A percentile compares a stretch with the other conserved stretches of the same genome.
Evolutionary conservation across 306 rosid genomes (phyloP).

Genomic region (Leucaena leucocephala): DNA sequence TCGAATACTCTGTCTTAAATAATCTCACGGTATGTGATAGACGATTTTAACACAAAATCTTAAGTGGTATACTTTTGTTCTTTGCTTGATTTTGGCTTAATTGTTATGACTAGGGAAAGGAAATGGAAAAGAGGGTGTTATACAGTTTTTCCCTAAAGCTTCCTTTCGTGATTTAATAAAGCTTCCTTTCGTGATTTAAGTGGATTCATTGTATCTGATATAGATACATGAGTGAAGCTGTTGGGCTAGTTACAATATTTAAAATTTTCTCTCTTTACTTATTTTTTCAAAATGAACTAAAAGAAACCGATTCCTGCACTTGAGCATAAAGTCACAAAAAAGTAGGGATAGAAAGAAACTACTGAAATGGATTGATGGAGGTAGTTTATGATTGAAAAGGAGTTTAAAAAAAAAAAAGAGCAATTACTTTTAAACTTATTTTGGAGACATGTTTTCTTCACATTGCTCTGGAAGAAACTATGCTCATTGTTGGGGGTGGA

Average conservation of each 20-base stretch:
- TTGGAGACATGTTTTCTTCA: background rate
- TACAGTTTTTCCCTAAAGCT: background rate
- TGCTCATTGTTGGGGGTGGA: constrained; percentile 1
- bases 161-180: constrained; percentile 4
- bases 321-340: background rate
- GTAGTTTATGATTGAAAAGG: background rate
- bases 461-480: constrained; percentile 9
- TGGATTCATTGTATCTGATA: background rate
- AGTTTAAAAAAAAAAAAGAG: background rate
- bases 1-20: background rate
- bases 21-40: background rate
- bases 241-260: background rate
- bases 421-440: background rate
- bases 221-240: background rate
- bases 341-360: background rate
- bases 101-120: background rate
- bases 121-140: constrained; percentile 20
- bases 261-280: background rate
- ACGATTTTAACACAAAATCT: background rate
- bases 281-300: background rate
- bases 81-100: constrained; percentile 10
- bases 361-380: background rate
- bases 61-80: background rate
- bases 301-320: background rate
- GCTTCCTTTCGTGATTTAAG: constrained; percentile 6